Evolutionary conservation across 257 asterid species (phyloP), one percentile per base, ranked within the genome.

Genomic region (Solanum ahanhuiri): DNA sequence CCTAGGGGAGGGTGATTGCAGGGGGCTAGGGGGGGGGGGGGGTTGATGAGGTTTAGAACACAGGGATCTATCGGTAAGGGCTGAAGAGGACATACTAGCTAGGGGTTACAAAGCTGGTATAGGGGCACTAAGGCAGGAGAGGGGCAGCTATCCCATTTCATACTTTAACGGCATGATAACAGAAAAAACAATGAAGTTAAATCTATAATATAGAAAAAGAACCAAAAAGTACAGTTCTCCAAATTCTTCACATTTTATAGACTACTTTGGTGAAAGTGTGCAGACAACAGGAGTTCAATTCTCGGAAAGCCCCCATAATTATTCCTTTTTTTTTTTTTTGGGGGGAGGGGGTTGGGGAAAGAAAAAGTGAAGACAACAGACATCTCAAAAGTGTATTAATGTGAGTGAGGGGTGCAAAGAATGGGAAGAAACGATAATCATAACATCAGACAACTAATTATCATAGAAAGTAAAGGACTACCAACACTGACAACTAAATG

Each of bases 281-380:
- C 22, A 73, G 82, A 73, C 82, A n/a, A 37, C 22, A 75, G 57
- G 11, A 91, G 95, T 94, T 94, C 96, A 94, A 94, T 94, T 94
- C 95, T 91, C 92, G 93, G 95, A 94, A 92, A 90, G 96, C 97
- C 96, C 57, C 57, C 2, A 1, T 12, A 0, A 12, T 45, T 12
- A 12, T 45, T 45, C 17, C 4, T 4, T 12, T 12, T 43, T 7
- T 37, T 37, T 37, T 37, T 1, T 33, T 35, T 1, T 2, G 8
- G 41, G 41, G 2, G 41, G 39, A 8, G 39, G 39, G 39, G 39
- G 39, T 2, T 7, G 41, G 41, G 3, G 41, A 37, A 37, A 37
- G 9, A 37, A 37, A 75, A 31, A 75, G 58, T 75, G 34, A 73
- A 73, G 82, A 73, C 82, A n/a, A 37, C 22, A 75, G 57, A 37